Percentiles rank a stretch among this genome's conserved stretches.
Evolutionary conservation across 441 rosid species (phyloP).

Genomic region (Mallotus japonicus): DNA sequence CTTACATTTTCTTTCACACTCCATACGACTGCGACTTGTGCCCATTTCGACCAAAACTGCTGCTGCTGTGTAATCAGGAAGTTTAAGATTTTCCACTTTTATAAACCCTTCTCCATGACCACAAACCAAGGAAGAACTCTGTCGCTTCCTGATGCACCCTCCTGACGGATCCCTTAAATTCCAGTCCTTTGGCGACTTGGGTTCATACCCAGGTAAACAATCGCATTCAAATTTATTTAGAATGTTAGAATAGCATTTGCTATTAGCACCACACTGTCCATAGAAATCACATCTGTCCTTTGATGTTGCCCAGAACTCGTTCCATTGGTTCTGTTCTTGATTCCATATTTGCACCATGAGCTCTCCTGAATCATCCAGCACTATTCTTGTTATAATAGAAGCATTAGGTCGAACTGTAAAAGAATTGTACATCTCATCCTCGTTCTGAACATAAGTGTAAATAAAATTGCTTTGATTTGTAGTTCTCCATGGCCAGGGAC

Average conservation of each 20-base stretch:
- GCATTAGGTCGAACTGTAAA: not conserved
- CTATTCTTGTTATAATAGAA: constrained; percentile 16
- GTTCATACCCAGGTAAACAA: constrained; percentile 34
- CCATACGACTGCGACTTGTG: not conserved
- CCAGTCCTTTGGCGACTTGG: constrained; percentile 11
- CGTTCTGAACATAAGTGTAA: constrained; percentile 12
- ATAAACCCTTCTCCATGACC: constrained; percentile 28
- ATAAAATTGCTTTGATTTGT: not conserved
- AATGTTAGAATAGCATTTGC: constrained; percentile 1
- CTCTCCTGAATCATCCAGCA: constrained; percentile 16
- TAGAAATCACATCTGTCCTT: constrained; percentile 28
- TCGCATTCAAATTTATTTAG: constrained; percentile 15
- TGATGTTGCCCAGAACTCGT: constrained; percentile 1
- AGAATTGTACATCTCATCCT: constrained; percentile 14
- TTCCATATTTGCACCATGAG: constrained; percentile 16
- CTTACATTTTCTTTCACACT: constrained; percentile 27
- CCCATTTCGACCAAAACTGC: constrained; percentile 9
- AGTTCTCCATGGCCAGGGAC: constrained; percentile 13
- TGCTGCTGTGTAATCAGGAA: constrained; percentile 27
- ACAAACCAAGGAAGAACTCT: constrained; percentile 16
- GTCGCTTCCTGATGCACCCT: constrained; percentile 31
- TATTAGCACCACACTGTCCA: constrained; percentile 35
- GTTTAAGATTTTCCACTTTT: constrained; percentile 11
- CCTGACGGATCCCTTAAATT: constrained; percentile 18
- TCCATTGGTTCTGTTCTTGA: constrained; percentile 25